These are phyloP conservation scores for Coniochaeta hoffmannii DNA, from an alignment of 2,329 filamentous ascomycete species.

Conservation along the genomic window DNA sequence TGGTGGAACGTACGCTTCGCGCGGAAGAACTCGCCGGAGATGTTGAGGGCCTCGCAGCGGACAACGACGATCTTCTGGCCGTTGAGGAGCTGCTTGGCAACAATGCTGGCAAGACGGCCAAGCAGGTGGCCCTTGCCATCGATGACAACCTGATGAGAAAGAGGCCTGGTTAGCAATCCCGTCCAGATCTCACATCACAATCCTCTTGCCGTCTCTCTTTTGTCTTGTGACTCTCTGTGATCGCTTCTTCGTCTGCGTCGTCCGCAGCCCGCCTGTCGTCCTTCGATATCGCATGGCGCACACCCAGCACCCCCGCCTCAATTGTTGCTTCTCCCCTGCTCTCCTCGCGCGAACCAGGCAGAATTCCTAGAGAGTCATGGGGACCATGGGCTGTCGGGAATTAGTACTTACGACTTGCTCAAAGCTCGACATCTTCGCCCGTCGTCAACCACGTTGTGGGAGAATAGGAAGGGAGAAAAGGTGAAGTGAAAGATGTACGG, in stretches of 20 bases:
- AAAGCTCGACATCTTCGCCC: slow-evolving; percentile 58
- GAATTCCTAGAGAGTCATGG: not conserved
- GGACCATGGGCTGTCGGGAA: slow-evolving; percentile 5
- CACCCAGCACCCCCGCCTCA: not conserved
- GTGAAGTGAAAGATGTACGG: slow-evolving; percentile 1
- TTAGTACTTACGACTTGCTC: slow-evolving; percentile 59
- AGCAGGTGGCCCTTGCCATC: slow-evolving; percentile 99
- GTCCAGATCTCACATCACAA: not conserved
- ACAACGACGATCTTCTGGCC: slow-evolving; percentile 99
- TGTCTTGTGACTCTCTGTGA: no score
- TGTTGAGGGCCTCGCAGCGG: slow-evolving; percentile 98
- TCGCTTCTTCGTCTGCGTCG: not conserved
- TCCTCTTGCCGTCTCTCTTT: not conserved
- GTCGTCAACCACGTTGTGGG: slow-evolving; percentile 20
- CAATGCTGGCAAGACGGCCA: slow-evolving; percentile 94
- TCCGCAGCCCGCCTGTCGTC: not conserved
- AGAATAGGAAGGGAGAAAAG: slow-evolving; percentile 6
- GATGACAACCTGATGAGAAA: slow-evolving; percentile 72
- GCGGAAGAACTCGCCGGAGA: slow-evolving; percentile 99
- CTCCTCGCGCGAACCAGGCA: not conserved
- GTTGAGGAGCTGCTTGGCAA: slow-evolving; percentile 98
- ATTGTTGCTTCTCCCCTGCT: not conserved
- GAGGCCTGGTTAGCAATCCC: slow-evolving; percentile 22
- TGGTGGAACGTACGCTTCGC: slow-evolving; percentile 84
- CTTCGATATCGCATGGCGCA: not conserved